Base-by-base conservation (phyloP, 129 eudicot genomes). In the Artemisia annua region DNA sequence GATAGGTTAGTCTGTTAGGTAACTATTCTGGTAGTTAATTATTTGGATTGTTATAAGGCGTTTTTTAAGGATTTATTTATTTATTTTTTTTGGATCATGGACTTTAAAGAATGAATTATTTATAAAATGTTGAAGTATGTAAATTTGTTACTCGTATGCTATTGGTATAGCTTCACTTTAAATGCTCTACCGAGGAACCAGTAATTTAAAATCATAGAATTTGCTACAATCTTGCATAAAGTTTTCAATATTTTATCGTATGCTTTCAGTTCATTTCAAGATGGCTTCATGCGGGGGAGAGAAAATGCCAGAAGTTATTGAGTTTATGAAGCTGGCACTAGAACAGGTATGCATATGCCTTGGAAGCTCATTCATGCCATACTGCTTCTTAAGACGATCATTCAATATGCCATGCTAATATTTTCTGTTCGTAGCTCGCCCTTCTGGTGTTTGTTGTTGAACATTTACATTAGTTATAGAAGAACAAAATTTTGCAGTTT, bases 281-380 rank as follows among this genome's bases (percentile, higher is more conserved):
- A 82, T 85, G 89, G 77, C 79, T 48, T 74, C 84, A 39, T 60
- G 72, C 32, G 77, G 35, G 59, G 75, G 48, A 48, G 75, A 8
- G 66, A 64, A 51, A 44, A 49, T 19, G 32, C 64, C 62, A 49
- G 71, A 75, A 24, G 54, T 76, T 59, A 28, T 63, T 71, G 66
- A 74, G 19, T 84, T 79, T 70, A 87, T 87, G 94, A 79, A 87
- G 81, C 76, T 85, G 64, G 94, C 94, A 10, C 56, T 87, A 59
- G 79, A 82, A 75, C 86, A 87, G 85, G 92, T 84, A 58, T 49
- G 32, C 72, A 44, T 64, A 39, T 24, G 24, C 59, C 50, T 60
- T 60, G 28, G 17, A 30, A 57, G 46, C 20, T 39, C 20, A 48
- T 49, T 7, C 15, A 14, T 20, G 66, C 57, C 64, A 57, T 73